Conservation (phyloP, 1,284 basidiomycete genomes). For the Cutaneotrichosporon sp. region DNA sequence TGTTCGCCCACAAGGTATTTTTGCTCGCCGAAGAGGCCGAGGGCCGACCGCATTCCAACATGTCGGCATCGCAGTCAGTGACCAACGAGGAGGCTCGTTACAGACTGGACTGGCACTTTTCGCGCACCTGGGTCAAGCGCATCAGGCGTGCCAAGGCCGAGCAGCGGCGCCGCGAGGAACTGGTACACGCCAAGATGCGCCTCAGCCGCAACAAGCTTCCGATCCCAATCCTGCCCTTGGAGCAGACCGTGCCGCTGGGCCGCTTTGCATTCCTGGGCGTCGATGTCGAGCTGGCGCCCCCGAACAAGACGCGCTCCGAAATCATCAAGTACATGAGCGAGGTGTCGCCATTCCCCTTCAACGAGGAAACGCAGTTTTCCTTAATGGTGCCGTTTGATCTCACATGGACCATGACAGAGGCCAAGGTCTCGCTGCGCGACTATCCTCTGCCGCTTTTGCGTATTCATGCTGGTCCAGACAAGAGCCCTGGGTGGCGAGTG, state of each 20-base stretch:
- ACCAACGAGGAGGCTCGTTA: slow-evolving; percentile 67
- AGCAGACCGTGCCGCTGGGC: slow-evolving; percentile 64
- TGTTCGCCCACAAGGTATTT: slow-evolving; percentile 67
- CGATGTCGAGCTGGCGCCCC: slow-evolving; percentile 57
- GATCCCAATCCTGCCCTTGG: slow-evolving; percentile 49
- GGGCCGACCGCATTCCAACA: slow-evolving; percentile 10
- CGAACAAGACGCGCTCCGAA: slow-evolving; percentile 49
- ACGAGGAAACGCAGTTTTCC: slow-evolving; percentile 67
- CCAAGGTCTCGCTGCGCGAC: slow-evolving; percentile 69
- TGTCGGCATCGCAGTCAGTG: slow-evolving; percentile 51
- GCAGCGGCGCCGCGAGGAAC: slow-evolving; percentile 48
- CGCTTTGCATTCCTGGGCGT: slow-evolving; percentile 64
- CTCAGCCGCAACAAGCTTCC: slow-evolving; percentile 46
- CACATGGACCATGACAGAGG: slow-evolving; percentile 61
- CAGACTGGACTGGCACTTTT: slow-evolving; percentile 67
- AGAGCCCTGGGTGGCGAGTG: slow-evolving; percentile 41
- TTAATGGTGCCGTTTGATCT: slow-evolving; percentile 80
- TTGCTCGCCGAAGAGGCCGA: slow-evolving; percentile 50
- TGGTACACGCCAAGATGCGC: slow-evolving; percentile 35
- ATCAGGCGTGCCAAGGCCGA: slow-evolving; percentile 48
- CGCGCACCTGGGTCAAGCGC: slow-evolving; percentile 70
- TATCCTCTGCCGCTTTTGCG: slow-evolving; percentile 55
- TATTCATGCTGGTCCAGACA: slow-evolving; percentile 38
- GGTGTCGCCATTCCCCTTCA: slow-evolving; percentile 51
- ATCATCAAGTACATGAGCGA: slow-evolving; percentile 54